Percentiles rank a stretch among this genome's conserved stretches.
phyloP scores from a whole-genome alignment of 2,329 filamentous ascomycete genomes.

The Botrytis galanthina region DNA sequence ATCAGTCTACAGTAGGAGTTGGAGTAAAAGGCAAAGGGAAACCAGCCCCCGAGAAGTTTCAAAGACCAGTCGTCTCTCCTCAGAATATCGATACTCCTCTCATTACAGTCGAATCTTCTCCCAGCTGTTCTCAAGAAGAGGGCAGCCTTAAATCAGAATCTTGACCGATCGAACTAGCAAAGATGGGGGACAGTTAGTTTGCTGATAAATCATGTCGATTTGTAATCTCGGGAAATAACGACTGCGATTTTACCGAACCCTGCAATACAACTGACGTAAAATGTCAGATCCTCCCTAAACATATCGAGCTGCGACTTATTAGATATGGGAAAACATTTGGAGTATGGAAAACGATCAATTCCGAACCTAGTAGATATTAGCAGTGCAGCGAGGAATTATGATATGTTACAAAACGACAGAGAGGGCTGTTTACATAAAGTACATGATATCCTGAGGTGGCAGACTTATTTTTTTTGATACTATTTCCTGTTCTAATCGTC shows the following conservation, averaged over 20 bases:
- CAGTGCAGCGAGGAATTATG: background rate
- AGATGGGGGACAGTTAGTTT: background rate
- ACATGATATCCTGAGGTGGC: too few relatives aligned
- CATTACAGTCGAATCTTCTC: background rate
- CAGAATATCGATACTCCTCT: background rate
- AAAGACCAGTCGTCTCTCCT: background rate
- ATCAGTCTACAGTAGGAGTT: background rate
- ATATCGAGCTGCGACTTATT: too few relatives aligned
- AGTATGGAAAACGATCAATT: background rate
- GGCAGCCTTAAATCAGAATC: background rate
- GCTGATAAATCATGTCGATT: background rate
- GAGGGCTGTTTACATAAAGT: background rate
- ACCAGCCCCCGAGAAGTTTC: background rate
- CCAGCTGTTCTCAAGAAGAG: background rate
- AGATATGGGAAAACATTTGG: background rate
- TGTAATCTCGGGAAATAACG: background rate
- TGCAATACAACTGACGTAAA: background rate
- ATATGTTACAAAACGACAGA: background rate
- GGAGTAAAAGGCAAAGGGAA: background rate
- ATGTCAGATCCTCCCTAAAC: background rate
- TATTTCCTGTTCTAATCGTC: background rate
- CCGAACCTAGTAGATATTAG: background rate
- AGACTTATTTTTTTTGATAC: background rate
- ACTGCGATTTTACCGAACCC: too few relatives aligned
- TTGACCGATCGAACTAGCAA: background rate